These are phyloP conservation scores for Suhomyces kunorum DNA, from an alignment of 1,139 yeast genomes.

Conservation along the genomic window DNA sequence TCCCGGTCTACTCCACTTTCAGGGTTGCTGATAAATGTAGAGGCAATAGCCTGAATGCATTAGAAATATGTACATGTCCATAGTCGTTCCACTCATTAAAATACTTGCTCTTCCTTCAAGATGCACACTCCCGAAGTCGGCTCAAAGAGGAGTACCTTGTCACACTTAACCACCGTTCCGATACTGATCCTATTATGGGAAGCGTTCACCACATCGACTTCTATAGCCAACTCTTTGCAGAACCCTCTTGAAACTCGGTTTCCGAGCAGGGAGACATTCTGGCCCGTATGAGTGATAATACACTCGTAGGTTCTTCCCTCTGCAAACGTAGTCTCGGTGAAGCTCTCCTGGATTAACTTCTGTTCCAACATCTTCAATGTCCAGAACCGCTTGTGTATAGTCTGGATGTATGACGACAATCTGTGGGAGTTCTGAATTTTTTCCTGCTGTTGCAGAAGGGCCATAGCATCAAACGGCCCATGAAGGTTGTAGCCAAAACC, in stretches of 20 bases:
- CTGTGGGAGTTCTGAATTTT: constrained; percentile 21
- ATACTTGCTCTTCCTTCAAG: constrained; percentile 18
- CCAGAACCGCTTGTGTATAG: constrained; percentile 25
- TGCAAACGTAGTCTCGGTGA: constrained; percentile 1
- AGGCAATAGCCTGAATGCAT: too few relatives aligned
- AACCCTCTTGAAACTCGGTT: constrained; percentile 31
- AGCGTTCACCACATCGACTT: constrained; percentile 39
- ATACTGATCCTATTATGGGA: constrained; percentile 25
- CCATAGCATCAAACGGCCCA: constrained; percentile 30
- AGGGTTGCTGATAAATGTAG: too few relatives aligned
- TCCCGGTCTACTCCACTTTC: too few relatives aligned
- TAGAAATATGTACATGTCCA: not conserved
- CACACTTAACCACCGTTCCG: constrained; percentile 49
- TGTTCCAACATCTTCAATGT: constrained; percentile 30
- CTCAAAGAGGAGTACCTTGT: constrained; percentile 39
- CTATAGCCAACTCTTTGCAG: constrained; percentile 49
- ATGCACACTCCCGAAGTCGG: constrained; percentile 38
- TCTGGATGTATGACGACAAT: constrained; percentile 20
- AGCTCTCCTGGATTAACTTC: constrained; percentile 11
- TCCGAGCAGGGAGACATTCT: constrained; percentile 12
- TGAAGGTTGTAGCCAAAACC: constrained; percentile 37
- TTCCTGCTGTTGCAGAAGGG: constrained; percentile 21
- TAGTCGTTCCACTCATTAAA: constrained; percentile 1
- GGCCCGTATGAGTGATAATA: constrained; percentile 30
- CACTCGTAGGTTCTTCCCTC: constrained; percentile 23